A percentile compares a stretch with the other conserved stretches of the same genome.
These are phyloP conservation scores for Crithidia fasciculata DNA, from an alignment of 208 protist species.

Conservation along the genomic window DNA sequence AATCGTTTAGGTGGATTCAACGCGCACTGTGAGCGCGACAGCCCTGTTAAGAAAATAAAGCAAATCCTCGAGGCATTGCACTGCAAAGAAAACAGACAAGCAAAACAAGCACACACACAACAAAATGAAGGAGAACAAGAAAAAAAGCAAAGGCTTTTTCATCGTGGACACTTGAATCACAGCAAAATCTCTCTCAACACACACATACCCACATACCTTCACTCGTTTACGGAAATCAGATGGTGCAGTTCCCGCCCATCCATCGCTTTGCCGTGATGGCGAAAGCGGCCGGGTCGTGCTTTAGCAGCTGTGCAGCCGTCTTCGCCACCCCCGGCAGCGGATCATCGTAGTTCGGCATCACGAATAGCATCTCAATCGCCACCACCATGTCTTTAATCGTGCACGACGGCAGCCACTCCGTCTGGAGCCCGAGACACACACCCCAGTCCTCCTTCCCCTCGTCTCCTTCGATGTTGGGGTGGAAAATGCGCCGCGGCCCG, in stretches of 20 bases:
- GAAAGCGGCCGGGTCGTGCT: slow-evolving; percentile 58
- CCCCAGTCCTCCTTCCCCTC: slow-evolving; percentile 67
- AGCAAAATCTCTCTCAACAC: no score
- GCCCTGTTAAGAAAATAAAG: no score
- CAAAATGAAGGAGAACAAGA: no score
- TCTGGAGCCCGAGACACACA: slow-evolving; percentile 87
- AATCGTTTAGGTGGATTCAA: no score
- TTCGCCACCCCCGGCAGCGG: slow-evolving; percentile 75
- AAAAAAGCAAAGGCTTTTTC: no score
- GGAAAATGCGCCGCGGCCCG: slow-evolving; percentile 77
- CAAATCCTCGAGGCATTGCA: no score
- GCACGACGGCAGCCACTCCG: slow-evolving; percentile 77
- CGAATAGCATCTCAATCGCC: slow-evolving; percentile 81
- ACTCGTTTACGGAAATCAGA: neutral
- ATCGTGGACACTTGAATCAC: no score
- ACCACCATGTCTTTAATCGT: slow-evolving; percentile 79
- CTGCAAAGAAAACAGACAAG: no score
- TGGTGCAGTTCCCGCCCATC: slow-evolving; percentile 67
- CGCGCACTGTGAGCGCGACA: no score
- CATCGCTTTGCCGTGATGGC: slow-evolving; percentile 52
- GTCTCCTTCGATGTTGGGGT: slow-evolving; percentile 92
- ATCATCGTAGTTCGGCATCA: slow-evolving; percentile 81
- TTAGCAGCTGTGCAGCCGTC: slow-evolving; percentile 69
- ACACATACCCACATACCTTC: no score
- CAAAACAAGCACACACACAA: no score